Conservation (phyloP, 2,329 filamentous ascomycete species). For the Penicillium corylophilum region DNA sequence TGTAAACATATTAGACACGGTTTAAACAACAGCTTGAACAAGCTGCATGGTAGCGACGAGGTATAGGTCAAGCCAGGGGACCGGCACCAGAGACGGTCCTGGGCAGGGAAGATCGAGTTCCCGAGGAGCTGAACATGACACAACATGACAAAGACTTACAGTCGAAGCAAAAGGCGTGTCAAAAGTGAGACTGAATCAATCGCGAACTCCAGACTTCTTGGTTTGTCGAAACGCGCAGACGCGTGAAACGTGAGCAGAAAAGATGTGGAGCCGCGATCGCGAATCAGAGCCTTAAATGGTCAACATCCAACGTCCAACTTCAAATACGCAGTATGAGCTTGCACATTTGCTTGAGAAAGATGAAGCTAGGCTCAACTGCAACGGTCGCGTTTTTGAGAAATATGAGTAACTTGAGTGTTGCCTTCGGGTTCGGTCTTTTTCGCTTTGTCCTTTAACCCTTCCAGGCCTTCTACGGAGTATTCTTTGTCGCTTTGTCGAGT, state of each 20-base stretch:
- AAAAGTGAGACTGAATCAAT: slow-evolving; percentile 6
- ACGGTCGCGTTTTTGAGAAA: not conserved
- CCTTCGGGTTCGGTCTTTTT: not conserved
- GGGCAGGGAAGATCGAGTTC: not conserved
- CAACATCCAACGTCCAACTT: not conserved
- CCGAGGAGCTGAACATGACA: not conserved
- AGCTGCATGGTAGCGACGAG: not conserved
- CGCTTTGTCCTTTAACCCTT: not conserved
- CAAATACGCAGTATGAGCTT: not conserved
- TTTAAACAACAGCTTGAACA: not conserved
- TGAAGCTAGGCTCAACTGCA: not conserved
- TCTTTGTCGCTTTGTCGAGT: not conserved
- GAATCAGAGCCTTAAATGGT: not conserved
- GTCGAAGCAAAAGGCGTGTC: not conserved
- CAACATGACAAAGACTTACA: not conserved
- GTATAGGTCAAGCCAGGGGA: not conserved
- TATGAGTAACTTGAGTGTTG: not conserved
- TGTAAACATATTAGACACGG: not conserved
- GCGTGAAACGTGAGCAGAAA: slow-evolving; percentile 23
- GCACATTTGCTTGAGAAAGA: not conserved
- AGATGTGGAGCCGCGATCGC: slow-evolving; percentile 11
- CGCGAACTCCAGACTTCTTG: slow-evolving; percentile 12
- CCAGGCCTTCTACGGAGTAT: not conserved
- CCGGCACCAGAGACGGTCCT: not conserved
- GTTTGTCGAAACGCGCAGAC: slow-evolving; percentile 25